Percentiles rank a stretch among this genome's conserved stretches.
phyloP scores from a whole-genome alignment of 2,329 filamentous ascomycete genomes.

The Acrocalymma vagum region DNA sequence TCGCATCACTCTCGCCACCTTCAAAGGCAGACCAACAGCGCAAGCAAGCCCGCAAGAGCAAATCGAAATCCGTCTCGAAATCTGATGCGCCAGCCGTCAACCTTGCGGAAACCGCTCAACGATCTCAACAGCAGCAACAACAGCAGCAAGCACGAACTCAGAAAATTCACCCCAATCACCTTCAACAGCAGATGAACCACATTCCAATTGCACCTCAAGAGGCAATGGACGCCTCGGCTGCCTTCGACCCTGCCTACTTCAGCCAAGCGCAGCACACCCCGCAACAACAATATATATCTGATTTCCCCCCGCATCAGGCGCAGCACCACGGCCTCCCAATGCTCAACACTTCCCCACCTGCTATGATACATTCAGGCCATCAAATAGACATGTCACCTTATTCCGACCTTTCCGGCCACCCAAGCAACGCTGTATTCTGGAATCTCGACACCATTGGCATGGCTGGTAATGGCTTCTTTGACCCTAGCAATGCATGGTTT shows the following conservation, averaged over 20 bases:
- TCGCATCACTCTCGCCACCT: slow-evolving; percentile 78
- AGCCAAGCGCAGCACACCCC: slow-evolving; percentile 27
- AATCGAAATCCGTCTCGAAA: slow-evolving; percentile 46
- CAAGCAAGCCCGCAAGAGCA: slow-evolving; percentile 59
- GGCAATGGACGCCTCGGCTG: slow-evolving; percentile 31
- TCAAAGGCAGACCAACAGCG: slow-evolving; percentile 56
- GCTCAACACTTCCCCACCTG: slow-evolving; percentile 40
- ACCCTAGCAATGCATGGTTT: slow-evolving; percentile 78
- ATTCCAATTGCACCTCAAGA: slow-evolving; percentile 42
- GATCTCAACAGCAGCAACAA: slow-evolving; percentile 23
- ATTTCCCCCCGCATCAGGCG: slow-evolving; percentile 56
- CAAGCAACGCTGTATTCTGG: slow-evolving; percentile 42
- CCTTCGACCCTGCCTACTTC: slow-evolving; percentile 43
- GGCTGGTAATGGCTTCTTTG: slow-evolving; percentile 39
- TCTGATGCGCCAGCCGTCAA: slow-evolving; percentile 27
- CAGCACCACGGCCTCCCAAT: slow-evolving; percentile 47
- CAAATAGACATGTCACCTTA: slow-evolving; percentile 43
- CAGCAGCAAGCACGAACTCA: slow-evolving; percentile 30
- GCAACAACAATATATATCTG: slow-evolving; percentile 52
- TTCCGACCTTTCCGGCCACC: slow-evolving; percentile 39
- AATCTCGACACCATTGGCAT: slow-evolving; percentile 42
- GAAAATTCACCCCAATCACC: slow-evolving; percentile 30
- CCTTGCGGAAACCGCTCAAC: slow-evolving; percentile 32
- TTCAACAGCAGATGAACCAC: slow-evolving; percentile 39
- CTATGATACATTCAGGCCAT: slow-evolving; percentile 40